Evolutionary conservation across 202 grass and related monocot species (phyloP).

Genomic region (Schoenoplectus triqueter): DNA sequence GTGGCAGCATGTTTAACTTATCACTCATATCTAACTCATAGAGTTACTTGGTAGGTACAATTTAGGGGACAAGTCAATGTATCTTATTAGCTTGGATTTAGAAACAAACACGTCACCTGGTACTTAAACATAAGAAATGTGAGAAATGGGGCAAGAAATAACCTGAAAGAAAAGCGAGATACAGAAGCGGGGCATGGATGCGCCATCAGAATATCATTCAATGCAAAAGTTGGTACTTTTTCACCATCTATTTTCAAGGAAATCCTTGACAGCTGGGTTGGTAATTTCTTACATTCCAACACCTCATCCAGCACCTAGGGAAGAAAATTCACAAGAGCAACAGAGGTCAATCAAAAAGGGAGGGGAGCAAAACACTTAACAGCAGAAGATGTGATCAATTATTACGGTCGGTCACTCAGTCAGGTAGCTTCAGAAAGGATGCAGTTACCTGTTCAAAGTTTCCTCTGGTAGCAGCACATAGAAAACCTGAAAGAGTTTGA

Average conservation of each 20-base stretch:
- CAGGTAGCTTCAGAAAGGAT: not conserved
- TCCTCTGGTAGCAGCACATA: slow-evolving; percentile 73
- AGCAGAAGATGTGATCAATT: not conserved
- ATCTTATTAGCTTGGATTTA: not conserved
- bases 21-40: not conserved
- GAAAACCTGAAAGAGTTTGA: slow-evolving; percentile 47
- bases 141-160: slow-evolving; percentile 4
- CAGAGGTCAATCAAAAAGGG: not conserved
- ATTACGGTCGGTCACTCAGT: not conserved
- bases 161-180: slow-evolving; percentile 97
- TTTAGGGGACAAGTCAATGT: too few species aligned
- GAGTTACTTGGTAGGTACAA: not conserved
- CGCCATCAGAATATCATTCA: slow-evolving; percentile 89
- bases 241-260: slow-evolving; percentile 69
- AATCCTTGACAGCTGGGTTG: slow-evolving; percentile 68
- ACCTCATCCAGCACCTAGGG: slow-evolving; percentile 74
- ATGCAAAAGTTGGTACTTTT: slow-evolving; percentile 65
- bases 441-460: slow-evolving; percentile 77
- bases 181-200: slow-evolving; percentile 90
- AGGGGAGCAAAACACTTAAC: not conserved
- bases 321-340: slow-evolving; percentile 9
- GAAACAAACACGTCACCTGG: not conserved
- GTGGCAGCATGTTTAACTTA: not conserved
- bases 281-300: slow-evolving; percentile 56
- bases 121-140: not conserved